Base-by-base conservation (phyloP, 1,284 basidiomycete species). In the Amylostereum chailletii region DNA sequence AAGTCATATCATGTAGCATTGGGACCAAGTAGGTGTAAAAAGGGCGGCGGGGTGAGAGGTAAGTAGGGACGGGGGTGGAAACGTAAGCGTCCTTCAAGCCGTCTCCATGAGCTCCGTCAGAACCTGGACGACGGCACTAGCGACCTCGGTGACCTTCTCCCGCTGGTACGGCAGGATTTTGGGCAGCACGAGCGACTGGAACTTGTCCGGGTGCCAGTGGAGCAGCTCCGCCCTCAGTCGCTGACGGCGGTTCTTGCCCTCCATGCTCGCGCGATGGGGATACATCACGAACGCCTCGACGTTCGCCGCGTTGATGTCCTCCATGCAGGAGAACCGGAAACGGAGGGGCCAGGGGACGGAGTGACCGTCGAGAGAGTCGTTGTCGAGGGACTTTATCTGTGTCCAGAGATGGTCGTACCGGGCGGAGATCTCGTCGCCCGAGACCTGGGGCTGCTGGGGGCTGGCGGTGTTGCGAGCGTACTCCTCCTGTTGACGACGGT, bases 151-250 rank as follows among this genome's bases (percentile, higher is more conserved):
- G 8, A 42, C 40, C 27, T 27, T 27, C 40, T 42, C 40, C 10
- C 7, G 10, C 40, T 42, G 40, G 40, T 26, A 11, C 40, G 7
- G 10, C 26, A 26, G 26, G 40, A 42, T 7, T 7, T 11, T 7
- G 7, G 40, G 40, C 40, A 42, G 40, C 40, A 26, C 19, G 10
- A 10, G 19, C 27, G 56, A 43, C 47, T 67, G 57, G 54, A 77
- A 72, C 57, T 75, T 76, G 55, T 80, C 79, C 1, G 77, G 74
- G 54, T 81, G 78, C 67, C 74, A 80, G 11, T 66, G 66, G 40
- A 77, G 55, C 34, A 80, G 60, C 55, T 80, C 77, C 7, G 54
- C 54, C 55, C 66, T 71, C 55, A 78, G 52, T 11, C 61, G 59
- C 38, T 71, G 70, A 54, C 62, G 68, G 5, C 45, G 54, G 1